These are phyloP conservation scores for Lactarius hengduanensis DNA, from an alignment of 768 basidiomycete genomes.

Conservation along the genomic window DNA sequence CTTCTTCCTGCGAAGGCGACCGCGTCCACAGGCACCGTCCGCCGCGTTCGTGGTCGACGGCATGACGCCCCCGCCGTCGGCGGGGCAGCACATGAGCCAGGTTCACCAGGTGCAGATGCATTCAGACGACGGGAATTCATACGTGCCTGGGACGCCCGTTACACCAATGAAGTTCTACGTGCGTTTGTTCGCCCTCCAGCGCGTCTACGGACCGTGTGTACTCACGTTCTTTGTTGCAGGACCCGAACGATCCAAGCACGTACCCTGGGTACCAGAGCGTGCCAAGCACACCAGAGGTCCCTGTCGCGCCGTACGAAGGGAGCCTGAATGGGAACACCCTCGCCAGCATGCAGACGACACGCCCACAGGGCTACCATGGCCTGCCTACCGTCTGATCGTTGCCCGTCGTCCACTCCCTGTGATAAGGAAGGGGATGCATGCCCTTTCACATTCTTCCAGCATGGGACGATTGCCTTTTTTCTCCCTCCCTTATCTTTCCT, in stretches of 20 bases:
- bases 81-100: neutral
- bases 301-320: neutral
- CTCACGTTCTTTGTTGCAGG: neutral
- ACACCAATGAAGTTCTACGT: slow-evolving; percentile 14
- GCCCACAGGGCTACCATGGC: neutral
- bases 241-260: slow-evolving; percentile 17
- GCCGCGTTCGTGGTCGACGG: neutral
- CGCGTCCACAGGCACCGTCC: neutral
- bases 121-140: neutral
- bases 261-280: slow-evolving; percentile 4
- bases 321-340: neutral
- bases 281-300: neutral
- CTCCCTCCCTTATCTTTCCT: neutral
- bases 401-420: neutral
- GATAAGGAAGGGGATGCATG: neutral
- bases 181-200: too few species aligned
- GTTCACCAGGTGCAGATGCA: neutral
- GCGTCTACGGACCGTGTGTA: too few species aligned
- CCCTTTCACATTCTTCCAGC: neutral
- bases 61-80: neutral
- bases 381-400: slow-evolving; percentile 3
- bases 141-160: neutral
- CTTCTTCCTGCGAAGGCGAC: neutral
- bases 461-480: neutral
- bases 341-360: neutral